Evolutionary conservation across 2,329 filamentous ascomycete genomes (phyloP).

Genomic region (Xylariaceae sp.): DNA sequence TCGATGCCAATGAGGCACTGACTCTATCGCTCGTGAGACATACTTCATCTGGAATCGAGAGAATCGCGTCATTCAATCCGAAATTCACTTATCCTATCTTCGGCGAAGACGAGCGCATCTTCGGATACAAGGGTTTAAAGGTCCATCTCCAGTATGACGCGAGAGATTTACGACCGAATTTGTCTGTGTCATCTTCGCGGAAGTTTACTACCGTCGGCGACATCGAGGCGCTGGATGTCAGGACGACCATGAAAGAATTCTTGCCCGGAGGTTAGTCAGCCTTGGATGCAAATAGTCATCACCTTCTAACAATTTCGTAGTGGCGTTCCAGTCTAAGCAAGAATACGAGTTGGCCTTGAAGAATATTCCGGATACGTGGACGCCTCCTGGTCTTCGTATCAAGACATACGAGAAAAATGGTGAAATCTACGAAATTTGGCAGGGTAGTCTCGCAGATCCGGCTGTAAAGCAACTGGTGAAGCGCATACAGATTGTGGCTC

Average conservation of each 20-base stretch:
- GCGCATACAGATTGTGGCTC: constrained; percentile 80
- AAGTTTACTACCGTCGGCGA: constrained; percentile 72
- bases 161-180: constrained; percentile 75
- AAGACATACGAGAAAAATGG: constrained; percentile 65
- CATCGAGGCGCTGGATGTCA: constrained; percentile 69
- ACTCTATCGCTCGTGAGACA: constrained; percentile 51
- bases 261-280: constrained; percentile 64
- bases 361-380: constrained; percentile 51
- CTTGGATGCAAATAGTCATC: not conserved
- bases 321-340: constrained; percentile 65
- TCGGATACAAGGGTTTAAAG: constrained; percentile 82
- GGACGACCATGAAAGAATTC: constrained; percentile 63
- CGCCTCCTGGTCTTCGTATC: constrained; percentile 75
- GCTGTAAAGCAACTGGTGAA: constrained; percentile 72
- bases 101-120: constrained; percentile 88
- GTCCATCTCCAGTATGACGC: constrained; percentile 71
- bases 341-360: constrained; percentile 65
- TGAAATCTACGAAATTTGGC: constrained; percentile 79
- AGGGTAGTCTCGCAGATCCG: constrained; percentile 70
- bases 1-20: constrained; percentile 64
- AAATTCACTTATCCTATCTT: constrained; percentile 91
- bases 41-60: constrained; percentile 48
- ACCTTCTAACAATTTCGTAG: constrained; percentile 44
- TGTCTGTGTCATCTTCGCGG: constrained; percentile 71
- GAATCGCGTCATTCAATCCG: constrained; percentile 74